A percentile compares a stretch with the other conserved stretches of the same genome.
Conservation (phyloP, 805 yeast genomes). For the Sugiyamaella chiloensis region DNA sequence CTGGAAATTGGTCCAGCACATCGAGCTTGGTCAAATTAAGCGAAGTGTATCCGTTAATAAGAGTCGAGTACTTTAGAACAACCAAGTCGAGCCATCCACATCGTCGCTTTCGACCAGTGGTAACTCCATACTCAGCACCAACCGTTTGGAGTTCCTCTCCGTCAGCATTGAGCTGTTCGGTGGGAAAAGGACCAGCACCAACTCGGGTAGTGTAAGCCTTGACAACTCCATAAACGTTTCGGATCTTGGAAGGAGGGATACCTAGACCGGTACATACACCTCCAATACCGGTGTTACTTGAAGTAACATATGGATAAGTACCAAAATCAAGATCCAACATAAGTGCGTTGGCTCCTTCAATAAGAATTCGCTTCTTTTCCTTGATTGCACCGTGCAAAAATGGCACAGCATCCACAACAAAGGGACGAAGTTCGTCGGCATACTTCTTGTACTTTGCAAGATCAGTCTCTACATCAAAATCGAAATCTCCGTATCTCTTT, state of each 20-base stretch:
- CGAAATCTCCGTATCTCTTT: slow-evolving; percentile 91
- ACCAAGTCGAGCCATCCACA: slow-evolving; percentile 99
- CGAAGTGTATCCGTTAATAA: slow-evolving; percentile 92
- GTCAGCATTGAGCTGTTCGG: slow-evolving; percentile 84
- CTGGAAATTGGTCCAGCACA: slow-evolving; percentile 85
- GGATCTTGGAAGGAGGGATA: slow-evolving; percentile 82
- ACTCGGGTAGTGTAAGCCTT: slow-evolving; percentile 98
- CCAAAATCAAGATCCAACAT: slow-evolving; percentile 98
- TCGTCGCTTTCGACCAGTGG: slow-evolving; percentile 98
- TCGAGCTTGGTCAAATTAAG: slow-evolving; percentile 94
- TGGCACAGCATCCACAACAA: slow-evolving; percentile 88
- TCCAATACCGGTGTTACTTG: slow-evolving; percentile 94
- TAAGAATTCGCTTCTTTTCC: slow-evolving; percentile 77
- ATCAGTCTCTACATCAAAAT: slow-evolving; percentile 79
- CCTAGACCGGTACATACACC: slow-evolving; percentile 98
- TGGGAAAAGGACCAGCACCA: slow-evolving; percentile 99
- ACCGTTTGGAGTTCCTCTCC: slow-evolving; percentile 87
- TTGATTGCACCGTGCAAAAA: slow-evolving; percentile 70
- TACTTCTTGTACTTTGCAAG: slow-evolving; percentile 70
- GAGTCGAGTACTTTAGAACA: slow-evolving; percentile 83
- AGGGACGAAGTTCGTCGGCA: slow-evolving; percentile 75
- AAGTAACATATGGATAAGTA: slow-evolving; percentile 96
- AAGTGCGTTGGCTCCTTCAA: slow-evolving; percentile 97
- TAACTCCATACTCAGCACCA: slow-evolving; percentile 96
- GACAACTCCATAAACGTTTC: slow-evolving; percentile 88